phyloP scores from a whole-genome alignment of 306 rosid species.

The barrel medic (Medicago truncatula) region DNA sequence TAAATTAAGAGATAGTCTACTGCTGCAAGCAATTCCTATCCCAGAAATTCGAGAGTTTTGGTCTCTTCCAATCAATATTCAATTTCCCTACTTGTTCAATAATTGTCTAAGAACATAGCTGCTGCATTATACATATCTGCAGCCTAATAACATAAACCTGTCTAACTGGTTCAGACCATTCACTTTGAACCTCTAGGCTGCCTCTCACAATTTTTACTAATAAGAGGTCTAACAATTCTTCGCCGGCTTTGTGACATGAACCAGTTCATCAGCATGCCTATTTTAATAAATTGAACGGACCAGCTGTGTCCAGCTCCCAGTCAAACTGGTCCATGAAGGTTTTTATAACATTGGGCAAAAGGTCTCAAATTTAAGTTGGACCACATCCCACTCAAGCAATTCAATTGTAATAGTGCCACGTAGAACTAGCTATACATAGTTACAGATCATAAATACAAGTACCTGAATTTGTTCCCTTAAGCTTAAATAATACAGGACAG shows the following conservation, averaged over 20 bases:
- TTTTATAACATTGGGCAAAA: neutral
- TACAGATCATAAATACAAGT: slow-evolving; percentile 30
- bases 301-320: neutral
- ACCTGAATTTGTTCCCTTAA: slow-evolving; percentile 73
- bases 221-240: neutral
- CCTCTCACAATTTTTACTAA: neutral
- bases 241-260: neutral
- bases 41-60: neutral
- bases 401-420: slow-evolving; percentile 29
- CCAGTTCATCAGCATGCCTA: neutral
- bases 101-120: neutral
- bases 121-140: neutral
- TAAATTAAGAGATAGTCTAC: neutral
- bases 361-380: slow-evolving; percentile 22
- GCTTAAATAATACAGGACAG: slow-evolving; percentile 71
- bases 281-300: neutral
- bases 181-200: neutral
- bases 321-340: neutral
- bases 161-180: neutral
- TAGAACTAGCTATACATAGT: slow-evolving; percentile 6
- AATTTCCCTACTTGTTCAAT: neutral
- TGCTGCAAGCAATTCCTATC: neutral
- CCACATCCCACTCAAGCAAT: slow-evolving; percentile 10
- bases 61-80: neutral
- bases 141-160: neutral